These are phyloP conservation scores for Fusarium haematococcum DNA, from an alignment of 2,329 filamentous ascomycete genomes.

Conservation along the genomic window DNA sequence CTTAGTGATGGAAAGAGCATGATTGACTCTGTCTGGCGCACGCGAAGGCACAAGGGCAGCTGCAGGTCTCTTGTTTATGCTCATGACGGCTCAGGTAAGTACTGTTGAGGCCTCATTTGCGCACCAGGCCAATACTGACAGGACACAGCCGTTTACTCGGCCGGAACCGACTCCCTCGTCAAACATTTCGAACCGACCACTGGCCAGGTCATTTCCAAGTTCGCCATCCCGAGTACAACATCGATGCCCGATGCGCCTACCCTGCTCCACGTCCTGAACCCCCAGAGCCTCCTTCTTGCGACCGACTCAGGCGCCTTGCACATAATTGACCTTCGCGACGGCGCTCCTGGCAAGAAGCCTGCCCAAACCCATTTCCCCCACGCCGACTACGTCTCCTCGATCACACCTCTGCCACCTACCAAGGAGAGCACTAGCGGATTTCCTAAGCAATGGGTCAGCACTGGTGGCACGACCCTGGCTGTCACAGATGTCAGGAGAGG, in stretches of 20 bases:
- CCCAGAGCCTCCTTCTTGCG: constrained; percentile 87
- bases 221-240: constrained; percentile 74
- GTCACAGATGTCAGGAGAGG: constrained; percentile 90
- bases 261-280: constrained; percentile 84
- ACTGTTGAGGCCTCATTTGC: not conserved
- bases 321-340: constrained; percentile 83
- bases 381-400: constrained; percentile 90
- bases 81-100: constrained; percentile 76
- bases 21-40: constrained; percentile 88
- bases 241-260: constrained; percentile 77
- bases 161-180: constrained; percentile 70
- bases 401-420: constrained; percentile 84
- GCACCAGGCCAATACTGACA: constrained; percentile 9
- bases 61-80: constrained; percentile 86
- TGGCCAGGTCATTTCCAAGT: constrained; percentile 82
- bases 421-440: constrained; percentile 87
- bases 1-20: constrained; percentile 74
- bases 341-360: constrained; percentile 70
- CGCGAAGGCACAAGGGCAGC: constrained; percentile 91
- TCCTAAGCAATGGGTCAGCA: constrained; percentile 94
- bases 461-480: constrained; percentile 89
- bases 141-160: constrained; percentile 68
- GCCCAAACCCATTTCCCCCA: constrained; percentile 88
- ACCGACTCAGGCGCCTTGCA: constrained; percentile 93
- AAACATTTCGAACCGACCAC: constrained; percentile 69